Evolutionary conservation across 192 early-diverging fungal genomes (phyloP).

Genomic region (Cladochytrium replicatum): DNA sequence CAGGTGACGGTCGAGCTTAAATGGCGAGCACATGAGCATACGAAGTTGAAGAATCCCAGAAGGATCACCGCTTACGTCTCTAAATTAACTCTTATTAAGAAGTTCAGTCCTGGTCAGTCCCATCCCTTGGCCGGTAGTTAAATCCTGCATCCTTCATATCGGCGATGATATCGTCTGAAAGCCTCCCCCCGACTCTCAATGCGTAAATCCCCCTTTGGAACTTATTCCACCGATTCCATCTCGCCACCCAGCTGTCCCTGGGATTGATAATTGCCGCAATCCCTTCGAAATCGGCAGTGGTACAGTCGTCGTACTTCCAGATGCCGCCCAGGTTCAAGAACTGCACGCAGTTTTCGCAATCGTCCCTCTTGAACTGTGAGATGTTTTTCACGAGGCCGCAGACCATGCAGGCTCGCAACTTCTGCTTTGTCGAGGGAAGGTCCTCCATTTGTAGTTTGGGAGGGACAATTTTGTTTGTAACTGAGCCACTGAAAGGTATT

Average conservation of each 20-base stretch:
- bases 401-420: slow-evolving; percentile 42
- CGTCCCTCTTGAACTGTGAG: slow-evolving; percentile 25
- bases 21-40: too few species aligned
- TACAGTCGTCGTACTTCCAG: slow-evolving; percentile 17
- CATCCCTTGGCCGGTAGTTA: slow-evolving; percentile 41
- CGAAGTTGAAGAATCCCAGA: too few species aligned
- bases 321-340: slow-evolving; percentile 25
- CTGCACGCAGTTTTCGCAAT: slow-evolving; percentile 44
- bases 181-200: slow-evolving; percentile 29
- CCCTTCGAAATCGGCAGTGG: slow-evolving; percentile 37
- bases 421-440: too few species aligned
- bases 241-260: slow-evolving; percentile 31
- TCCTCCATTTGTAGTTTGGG: background rate
- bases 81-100: background rate
- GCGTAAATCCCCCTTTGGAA: slow-evolving; percentile 41
- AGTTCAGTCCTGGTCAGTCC: slow-evolving; percentile 34
- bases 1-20: too few species aligned
- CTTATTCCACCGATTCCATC: slow-evolving; percentile 44
- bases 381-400: slow-evolving; percentile 38
- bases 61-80: too few species aligned
- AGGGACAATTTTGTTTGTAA: slow-evolving; percentile 5
- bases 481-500: slow-evolving; percentile 36
- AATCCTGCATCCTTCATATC: slow-evolving; percentile 25
- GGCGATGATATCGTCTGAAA: slow-evolving; percentile 35
- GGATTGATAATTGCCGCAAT: slow-evolving; percentile 35